A percentile compares a stretch with the other conserved stretches of the same genome.
These are phyloP conservation scores for Fistulifera solaris DNA, from an alignment of 108 stramenopile species.

Conservation along the genomic window DNA sequence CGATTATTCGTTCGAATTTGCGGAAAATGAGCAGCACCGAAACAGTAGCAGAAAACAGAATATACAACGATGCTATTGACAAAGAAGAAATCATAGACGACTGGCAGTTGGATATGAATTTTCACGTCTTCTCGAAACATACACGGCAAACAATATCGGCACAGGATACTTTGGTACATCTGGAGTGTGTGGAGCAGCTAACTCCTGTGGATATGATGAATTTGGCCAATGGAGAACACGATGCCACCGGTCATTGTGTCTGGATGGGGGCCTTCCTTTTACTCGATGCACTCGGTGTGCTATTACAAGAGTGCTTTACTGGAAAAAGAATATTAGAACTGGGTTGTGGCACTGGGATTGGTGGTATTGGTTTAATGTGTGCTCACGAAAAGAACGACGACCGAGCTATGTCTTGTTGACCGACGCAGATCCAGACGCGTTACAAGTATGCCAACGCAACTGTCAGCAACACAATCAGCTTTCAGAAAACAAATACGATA, in stretches of 20 bases:
- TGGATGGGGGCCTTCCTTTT: slow-evolving; percentile 62
- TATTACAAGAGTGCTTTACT: neutral
- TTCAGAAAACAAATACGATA: neutral
- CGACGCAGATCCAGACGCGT: slow-evolving; percentile 28
- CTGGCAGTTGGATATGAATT: neutral
- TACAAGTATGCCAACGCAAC: slow-evolving; percentile 44
- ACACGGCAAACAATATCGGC: neutral
- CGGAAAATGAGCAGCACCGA: too few relatives aligned
- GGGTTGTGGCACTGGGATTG: slow-evolving; percentile 56
- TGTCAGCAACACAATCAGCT: slow-evolving; percentile 27
- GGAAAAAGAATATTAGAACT: slow-evolving; percentile 35
- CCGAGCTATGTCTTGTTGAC: slow-evolving; percentile 26
- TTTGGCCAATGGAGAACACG: slow-evolving; percentile 32
- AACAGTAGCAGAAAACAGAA: too few relatives aligned
- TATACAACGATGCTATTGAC: too few relatives aligned
- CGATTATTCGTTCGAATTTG: too few relatives aligned
- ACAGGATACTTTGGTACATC: neutral
- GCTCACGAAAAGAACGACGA: neutral
- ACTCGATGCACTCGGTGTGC: slow-evolving; percentile 3
- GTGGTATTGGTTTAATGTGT: slow-evolving; percentile 30
- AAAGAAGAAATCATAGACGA: neutral
- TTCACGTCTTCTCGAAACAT: neutral
- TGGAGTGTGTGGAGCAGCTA: slow-evolving; percentile 19
- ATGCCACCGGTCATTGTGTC: slow-evolving; percentile 57
- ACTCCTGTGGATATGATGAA: slow-evolving; percentile 68